These are phyloP conservation scores for Copromyces sp. DNA, from an alignment of 495 filamentous ascomycete species.

Conservation along the genomic window DNA sequence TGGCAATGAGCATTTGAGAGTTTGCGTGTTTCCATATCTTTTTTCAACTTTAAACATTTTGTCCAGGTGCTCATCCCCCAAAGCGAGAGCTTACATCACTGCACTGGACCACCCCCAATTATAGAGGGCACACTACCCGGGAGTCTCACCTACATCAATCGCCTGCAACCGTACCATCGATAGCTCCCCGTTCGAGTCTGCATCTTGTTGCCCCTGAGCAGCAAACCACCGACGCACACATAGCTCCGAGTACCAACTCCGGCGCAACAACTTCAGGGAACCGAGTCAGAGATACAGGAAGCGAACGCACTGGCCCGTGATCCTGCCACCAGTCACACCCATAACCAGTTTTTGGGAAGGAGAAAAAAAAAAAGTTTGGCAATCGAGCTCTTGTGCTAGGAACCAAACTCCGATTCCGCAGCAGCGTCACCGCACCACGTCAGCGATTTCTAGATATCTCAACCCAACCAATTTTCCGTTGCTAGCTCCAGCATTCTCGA, in stretches of 20 bases:
- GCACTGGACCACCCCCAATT: not conserved
- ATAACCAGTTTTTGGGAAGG: not conserved
- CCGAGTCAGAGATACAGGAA: not conserved
- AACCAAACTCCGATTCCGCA: not conserved
- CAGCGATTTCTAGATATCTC: not conserved
- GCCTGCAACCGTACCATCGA: not conserved
- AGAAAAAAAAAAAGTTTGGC: not conserved
- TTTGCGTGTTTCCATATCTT: not conserved
- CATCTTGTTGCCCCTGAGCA: not conserved
- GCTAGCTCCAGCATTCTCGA: not conserved
- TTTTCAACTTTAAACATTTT: not conserved
- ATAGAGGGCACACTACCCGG: not conserved
- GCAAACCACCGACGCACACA: not conserved
- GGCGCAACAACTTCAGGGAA: not conserved
- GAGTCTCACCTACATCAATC: not conserved
- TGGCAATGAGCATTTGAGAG: not conserved
- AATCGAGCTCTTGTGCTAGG: not conserved
- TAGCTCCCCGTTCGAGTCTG: not conserved
- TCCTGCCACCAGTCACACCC: not conserved
- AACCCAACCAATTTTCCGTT: not conserved
- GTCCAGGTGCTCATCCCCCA: not conserved
- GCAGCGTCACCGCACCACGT: not conserved
- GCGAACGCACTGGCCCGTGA: not conserved
- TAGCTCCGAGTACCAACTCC: not conserved
- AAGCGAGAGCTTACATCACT: not conserved